Percentiles rank a stretch among this genome's conserved stretches.
These are phyloP conservation scores for Suillus sp. DNA, from an alignment of 768 basidiomycete species.

Conservation along the genomic window DNA sequence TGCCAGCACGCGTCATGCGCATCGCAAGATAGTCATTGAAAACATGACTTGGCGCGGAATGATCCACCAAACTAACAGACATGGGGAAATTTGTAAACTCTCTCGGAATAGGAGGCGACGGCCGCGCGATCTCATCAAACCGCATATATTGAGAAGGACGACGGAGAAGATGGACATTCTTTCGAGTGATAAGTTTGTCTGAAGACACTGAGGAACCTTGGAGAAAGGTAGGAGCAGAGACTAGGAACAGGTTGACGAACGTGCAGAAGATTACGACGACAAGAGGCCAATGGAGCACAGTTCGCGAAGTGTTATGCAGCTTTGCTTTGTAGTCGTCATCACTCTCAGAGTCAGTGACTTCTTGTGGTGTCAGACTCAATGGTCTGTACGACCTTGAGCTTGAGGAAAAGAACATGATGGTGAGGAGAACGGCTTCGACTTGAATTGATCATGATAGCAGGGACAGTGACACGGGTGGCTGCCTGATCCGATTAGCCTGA, in stretches of 20 bases:
- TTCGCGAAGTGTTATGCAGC: background rate
- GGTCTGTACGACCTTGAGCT: background rate
- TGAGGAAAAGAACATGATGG: slow-evolving; percentile 1
- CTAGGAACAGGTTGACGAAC: background rate
- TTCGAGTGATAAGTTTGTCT: background rate
- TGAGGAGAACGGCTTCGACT: background rate
- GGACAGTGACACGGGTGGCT: no score
- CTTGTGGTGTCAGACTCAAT: slow-evolving; percentile 1
- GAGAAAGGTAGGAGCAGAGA: background rate
- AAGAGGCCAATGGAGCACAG: background rate
- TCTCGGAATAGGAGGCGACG: background rate
- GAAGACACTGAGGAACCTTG: background rate
- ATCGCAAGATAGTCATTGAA: slow-evolving; percentile 5
- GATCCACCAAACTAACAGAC: slow-evolving; percentile 1
- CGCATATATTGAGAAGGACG: slow-evolving; percentile 4
- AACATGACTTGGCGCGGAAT: slow-evolving; percentile 2
- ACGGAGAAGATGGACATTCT: background rate
- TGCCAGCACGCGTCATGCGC: background rate
- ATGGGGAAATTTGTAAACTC: background rate
- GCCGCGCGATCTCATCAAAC: background rate
- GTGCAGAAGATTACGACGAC: slow-evolving; percentile 1
- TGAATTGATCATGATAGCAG: background rate
- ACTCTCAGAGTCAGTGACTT: slow-evolving; percentile 1
- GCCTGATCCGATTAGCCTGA: background rate
- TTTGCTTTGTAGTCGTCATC: slow-evolving; percentile 1